A percentile compares a stretch with the other conserved stretches of the same genome.
Conservation (phyloP, 2,329 filamentous ascomycete genomes). For the Albophoma yamanashiensis region DNA sequence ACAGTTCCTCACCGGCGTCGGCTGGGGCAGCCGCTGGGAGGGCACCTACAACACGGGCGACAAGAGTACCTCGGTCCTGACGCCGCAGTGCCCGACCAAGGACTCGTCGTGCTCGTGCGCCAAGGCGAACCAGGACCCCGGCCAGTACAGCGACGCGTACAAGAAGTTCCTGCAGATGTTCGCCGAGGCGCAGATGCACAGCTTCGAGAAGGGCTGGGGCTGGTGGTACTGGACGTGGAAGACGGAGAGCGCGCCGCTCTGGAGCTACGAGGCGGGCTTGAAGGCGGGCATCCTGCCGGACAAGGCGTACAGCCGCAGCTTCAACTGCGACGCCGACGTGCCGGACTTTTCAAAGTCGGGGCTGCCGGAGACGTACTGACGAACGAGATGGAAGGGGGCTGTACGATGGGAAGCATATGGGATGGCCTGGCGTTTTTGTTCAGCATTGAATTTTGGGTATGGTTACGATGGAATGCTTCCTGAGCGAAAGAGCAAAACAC, state of each 20-base stretch:
- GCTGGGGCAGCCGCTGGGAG: conserved; percentile 81
- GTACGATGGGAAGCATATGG: background rate
- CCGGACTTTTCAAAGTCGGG: conserved; percentile 36
- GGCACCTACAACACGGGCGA: conserved; percentile 70
- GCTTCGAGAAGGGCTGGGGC: conserved; percentile 86
- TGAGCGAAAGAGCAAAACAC: background rate
- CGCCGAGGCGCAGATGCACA: conserved; percentile 91
- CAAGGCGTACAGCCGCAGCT: conserved; percentile 61
- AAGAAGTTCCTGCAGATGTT: conserved; percentile 82
- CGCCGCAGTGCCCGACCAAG: conserved; percentile 62
- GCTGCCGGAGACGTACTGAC: conserved; percentile 39
- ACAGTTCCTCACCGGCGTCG: conserved; percentile 77
- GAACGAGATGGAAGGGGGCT: background rate
- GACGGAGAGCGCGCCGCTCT: conserved; percentile 76
- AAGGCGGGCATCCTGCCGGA: conserved; percentile 68
- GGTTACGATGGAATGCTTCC: background rate
- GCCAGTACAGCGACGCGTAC: conserved; percentile 59
- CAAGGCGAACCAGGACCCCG: conserved; percentile 62
- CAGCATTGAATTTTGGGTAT: background rate
- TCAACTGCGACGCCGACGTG: conserved; percentile 52
- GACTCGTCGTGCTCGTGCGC: conserved; percentile 60
- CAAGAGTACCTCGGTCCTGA: conserved; percentile 47
- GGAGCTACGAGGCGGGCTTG: conserved; percentile 81
- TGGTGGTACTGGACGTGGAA: conserved; percentile 99
- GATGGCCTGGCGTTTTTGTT: background rate